Evolutionary conservation across 192 early-diverging fungal genomes (phyloP).

Genomic region (Oehlia diaphana): DNA sequence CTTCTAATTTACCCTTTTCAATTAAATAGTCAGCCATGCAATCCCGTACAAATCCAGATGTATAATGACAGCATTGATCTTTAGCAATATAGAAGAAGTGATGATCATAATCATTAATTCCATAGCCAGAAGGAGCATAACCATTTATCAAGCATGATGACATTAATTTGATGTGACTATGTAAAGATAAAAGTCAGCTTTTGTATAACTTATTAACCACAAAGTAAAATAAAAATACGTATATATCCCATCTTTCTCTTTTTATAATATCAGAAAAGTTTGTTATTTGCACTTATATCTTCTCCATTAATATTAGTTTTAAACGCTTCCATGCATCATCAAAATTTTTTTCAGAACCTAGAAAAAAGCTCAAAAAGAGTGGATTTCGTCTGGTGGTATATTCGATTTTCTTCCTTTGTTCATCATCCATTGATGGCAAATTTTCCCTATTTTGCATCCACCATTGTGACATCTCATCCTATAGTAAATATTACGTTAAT

Average conservation of each 20-base stretch:
- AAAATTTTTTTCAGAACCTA: background rate
- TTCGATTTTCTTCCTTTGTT: conserved; percentile 18
- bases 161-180: too few species aligned
- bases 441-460: background rate
- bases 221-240: background rate
- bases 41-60: too few species aligned
- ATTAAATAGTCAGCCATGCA: too few species aligned
- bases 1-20: too few species aligned
- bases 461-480: conserved; percentile 6
- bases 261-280: background rate
- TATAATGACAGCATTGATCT: too few species aligned
- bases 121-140: too few species aligned
- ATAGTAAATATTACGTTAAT: conserved; percentile 6
- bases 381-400: conserved; percentile 13
- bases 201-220: too few species aligned
- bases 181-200: too few species aligned
- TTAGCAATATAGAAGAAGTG: too few species aligned
- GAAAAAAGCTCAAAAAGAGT: background rate
- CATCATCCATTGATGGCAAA: conserved; percentile 3
- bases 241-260: background rate
- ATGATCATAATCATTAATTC: too few species aligned
- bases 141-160: too few species aligned
- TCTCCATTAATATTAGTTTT: conserved; percentile 1
- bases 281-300: background rate
- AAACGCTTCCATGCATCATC: conserved; percentile 1